A percentile compares a stretch with the other conserved stretches of the same genome.
These are phyloP conservation scores for Schizonepeta tenuifolia DNA, from an alignment of 257 asterid species.

Conservation along the genomic window DNA sequence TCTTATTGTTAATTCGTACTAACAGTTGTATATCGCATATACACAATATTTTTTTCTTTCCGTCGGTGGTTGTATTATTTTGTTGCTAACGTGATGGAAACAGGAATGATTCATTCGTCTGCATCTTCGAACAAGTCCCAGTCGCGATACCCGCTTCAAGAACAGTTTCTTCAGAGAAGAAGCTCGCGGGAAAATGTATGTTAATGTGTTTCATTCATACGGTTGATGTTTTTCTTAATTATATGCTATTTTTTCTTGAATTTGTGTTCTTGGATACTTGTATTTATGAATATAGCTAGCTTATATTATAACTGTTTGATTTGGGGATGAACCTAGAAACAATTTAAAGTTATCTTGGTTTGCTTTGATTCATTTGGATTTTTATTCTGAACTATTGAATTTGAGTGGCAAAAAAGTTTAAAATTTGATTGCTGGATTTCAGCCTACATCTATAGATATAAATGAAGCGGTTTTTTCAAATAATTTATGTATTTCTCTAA, in stretches of 20 bases:
- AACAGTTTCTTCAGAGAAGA: conserved; percentile 61
- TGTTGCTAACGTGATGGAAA: conserved; percentile 67
- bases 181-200: conserved; percentile 75
- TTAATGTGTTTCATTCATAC: not conserved
- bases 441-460: conserved; percentile 3
- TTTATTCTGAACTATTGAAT: not conserved
- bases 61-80: conserved; percentile 21
- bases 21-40: not conserved
- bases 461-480: not conserved
- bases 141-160: conserved; percentile 82
- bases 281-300: not conserved
- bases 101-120: conserved; percentile 62
- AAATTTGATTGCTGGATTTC: not conserved
- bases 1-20: conserved; percentile 19
- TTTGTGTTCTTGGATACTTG: not conserved
- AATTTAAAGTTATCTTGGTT: not conserved
- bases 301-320: not conserved
- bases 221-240: conserved; percentile 10
- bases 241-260: not conserved
- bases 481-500: not conserved
- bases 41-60: not conserved
- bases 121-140: conserved; percentile 56
- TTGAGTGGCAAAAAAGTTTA: not conserved
- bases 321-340: not conserved
- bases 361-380: not conserved